A percentile compares a stretch with the other conserved stretches of the same genome.
Evolutionary conservation across 1,139 yeast species (phyloP).

Genomic region (Saccharomyces hybrid): DNA sequence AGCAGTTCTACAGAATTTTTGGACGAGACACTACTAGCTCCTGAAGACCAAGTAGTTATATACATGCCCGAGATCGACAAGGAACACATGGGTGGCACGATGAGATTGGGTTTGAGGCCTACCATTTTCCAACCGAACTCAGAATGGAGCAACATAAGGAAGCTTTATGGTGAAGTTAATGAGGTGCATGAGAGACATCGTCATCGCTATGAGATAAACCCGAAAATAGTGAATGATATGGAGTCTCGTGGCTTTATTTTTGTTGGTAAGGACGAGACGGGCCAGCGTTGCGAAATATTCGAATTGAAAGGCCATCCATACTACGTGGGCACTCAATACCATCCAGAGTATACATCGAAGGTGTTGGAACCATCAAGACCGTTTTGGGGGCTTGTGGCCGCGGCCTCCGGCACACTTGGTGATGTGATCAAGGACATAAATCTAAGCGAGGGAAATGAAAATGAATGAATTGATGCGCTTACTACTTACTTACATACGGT

Average conservation of each 20-base stretch:
- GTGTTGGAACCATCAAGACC: constrained; percentile 95
- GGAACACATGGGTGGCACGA: constrained; percentile 94
- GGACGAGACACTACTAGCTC: constrained; percentile 50
- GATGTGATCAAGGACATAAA: not conserved
- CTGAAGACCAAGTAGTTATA: constrained; percentile 62
- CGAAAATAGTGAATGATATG: constrained; percentile 59
- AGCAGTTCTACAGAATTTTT: constrained; percentile 81
- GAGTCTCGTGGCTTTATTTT: constrained; percentile 77
- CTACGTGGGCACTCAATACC: constrained; percentile 94
- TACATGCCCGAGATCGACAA: constrained; percentile 99
- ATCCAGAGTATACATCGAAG: constrained; percentile 94
- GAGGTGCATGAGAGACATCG: constrained; percentile 91
- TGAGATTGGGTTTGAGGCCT: constrained; percentile 94
- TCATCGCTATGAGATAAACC: constrained; percentile 96
- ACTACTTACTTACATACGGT: not conserved
- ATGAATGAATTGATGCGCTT: not conserved
- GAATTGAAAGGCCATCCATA: constrained; percentile 78
- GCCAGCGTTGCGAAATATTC: constrained; percentile 87
- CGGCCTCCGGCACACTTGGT: constrained; percentile 29
- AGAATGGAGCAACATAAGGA: constrained; percentile 66
- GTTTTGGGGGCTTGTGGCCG: constrained; percentile 87
- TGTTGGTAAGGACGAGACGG: constrained; percentile 88
- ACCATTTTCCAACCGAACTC: constrained; percentile 72
- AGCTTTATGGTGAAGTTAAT: constrained; percentile 67
- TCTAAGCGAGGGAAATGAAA: no score